Conservation (phyloP, 73 alveolate genomes). For the Paramecium tetraurelia region DNA sequence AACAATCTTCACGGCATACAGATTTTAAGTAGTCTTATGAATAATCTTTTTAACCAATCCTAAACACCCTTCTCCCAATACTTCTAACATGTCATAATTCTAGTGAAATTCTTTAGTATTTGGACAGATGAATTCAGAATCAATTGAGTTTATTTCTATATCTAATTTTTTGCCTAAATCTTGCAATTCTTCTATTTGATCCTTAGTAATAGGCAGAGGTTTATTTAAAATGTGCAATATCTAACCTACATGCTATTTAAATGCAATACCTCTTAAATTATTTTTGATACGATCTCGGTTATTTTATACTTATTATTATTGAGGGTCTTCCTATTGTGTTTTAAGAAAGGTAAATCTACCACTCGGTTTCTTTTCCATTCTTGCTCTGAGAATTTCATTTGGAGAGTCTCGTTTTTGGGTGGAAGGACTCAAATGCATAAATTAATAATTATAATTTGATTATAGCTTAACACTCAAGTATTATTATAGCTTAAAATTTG, state of each 20-base stretch:
- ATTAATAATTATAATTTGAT: background rate
- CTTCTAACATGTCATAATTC: background rate
- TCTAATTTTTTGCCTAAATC: background rate
- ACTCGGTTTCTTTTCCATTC: conserved; percentile 37
- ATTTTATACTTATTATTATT: background rate
- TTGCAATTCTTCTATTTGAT: background rate
- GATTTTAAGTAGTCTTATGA: background rate
- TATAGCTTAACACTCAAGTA: background rate
- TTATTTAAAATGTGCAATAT: background rate
- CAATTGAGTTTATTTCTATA: background rate
- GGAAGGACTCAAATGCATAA: background rate
- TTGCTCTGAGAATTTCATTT: background rate
- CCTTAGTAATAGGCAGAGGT: background rate
- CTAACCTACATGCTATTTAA: background rate
- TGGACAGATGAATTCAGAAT: background rate
- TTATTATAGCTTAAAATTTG: background rate
- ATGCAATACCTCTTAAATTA: background rate
- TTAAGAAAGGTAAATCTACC: background rate
- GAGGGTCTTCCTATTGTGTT: background rate
- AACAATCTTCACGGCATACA: conserved; percentile 28
- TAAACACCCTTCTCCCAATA: conserved; percentile 56
- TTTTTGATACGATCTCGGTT: background rate
- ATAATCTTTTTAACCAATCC: conserved; percentile 47
- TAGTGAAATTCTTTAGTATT: background rate
- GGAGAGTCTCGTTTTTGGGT: background rate